Evolutionary conservation across 257 asterid genomes (phyloP), one percentile per base, ranked within the genome.

Genomic region (Rehmannia glutinosa): DNA sequence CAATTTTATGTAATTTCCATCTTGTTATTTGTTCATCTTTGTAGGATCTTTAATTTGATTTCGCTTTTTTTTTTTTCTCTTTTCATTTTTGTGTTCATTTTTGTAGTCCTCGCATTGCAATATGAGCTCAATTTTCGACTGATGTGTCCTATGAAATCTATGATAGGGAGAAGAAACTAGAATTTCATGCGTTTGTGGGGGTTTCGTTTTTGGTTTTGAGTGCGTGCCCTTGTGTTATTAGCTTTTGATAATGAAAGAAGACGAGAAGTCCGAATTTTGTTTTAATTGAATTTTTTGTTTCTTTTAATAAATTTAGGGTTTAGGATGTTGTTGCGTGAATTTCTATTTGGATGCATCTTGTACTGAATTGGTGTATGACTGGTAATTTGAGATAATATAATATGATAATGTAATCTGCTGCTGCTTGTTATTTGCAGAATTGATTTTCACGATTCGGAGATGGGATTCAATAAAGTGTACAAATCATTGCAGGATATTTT

Each of bases 401-500:
- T 45, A 23, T 43, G 56, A 27, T 59, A 8, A 8, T 55, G 12
- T 60, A 54, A 61, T 39, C 2, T 47, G 19, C 58, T 0, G 8
- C 21, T 30, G 28, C 54, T 59, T 68, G 33, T 56, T 20, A 13
- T 71, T 54, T 75, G 77, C 87, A 76, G 87, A 66, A 43, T 24
- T 60, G 45, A 30, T 52, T 54, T 60, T 19, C 19, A 4, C 57
- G 33, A 60, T 73, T 66, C 15, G 55, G 60, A 43, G 53, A 82
- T 82, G 87, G 87, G 84, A 11, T 64, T 74, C 71, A 54, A n/a
- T 61, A 51, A 73, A 61, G 84, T 79, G 39, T 74, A 67, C 45
- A 60, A 66, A 56, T 36, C 77, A 0, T 64, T 82, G 72, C 69
- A 53, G 78, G 84, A 82, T 7, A 8, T 82, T 25, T 82, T 79